Percentiles rank a stretch among this genome's conserved stretches.
phyloP scores from a whole-genome alignment of 164 flowering plant species.

The Magnolia sinica region DNA sequence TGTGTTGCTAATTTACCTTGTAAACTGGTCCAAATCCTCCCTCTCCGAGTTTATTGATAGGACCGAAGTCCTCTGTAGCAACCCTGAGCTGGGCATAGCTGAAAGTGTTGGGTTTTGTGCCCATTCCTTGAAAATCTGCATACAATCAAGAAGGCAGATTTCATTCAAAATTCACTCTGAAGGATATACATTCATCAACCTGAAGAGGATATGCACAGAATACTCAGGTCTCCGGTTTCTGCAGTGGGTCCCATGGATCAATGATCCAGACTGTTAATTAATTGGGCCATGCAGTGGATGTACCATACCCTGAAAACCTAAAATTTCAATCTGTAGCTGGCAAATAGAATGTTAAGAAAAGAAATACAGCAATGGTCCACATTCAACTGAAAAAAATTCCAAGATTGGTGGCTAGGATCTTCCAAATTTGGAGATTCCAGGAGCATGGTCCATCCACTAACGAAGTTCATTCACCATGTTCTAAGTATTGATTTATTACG shows the following conservation, averaged over 20 bases:
- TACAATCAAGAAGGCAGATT: neutral
- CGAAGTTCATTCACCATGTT: too few relatives aligned
- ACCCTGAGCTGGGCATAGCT: slow-evolving; percentile 51
- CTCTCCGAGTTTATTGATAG: slow-evolving; percentile 45
- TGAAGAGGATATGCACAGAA: neutral
- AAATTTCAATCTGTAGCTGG: neutral
- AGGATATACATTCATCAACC: too few relatives aligned
- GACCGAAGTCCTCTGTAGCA: slow-evolving; percentile 58
- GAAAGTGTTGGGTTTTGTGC: slow-evolving; percentile 49
- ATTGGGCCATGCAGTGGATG: neutral
- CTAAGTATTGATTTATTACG: too few relatives aligned
- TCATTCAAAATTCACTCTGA: neutral
- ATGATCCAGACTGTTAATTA: neutral
- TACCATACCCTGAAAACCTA: neutral
- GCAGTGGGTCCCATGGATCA: neutral
- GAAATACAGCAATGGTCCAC: too few relatives aligned
- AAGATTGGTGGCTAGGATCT: too few relatives aligned
- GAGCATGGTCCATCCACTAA: too few relatives aligned
- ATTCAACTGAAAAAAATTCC: too few relatives aligned
- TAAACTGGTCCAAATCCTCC: slow-evolving; percentile 28
- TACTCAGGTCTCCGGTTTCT: neutral
- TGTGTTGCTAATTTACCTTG: slow-evolving; percentile 27
- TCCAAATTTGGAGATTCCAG: too few relatives aligned
- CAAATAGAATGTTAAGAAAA: neutral
- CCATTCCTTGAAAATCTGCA: slow-evolving; percentile 51